Percentiles rank a stretch among this genome's conserved stretches.
Conservation (phyloP, 176 grass and related monocot genomes). For the Ensete glaucum region DNA sequence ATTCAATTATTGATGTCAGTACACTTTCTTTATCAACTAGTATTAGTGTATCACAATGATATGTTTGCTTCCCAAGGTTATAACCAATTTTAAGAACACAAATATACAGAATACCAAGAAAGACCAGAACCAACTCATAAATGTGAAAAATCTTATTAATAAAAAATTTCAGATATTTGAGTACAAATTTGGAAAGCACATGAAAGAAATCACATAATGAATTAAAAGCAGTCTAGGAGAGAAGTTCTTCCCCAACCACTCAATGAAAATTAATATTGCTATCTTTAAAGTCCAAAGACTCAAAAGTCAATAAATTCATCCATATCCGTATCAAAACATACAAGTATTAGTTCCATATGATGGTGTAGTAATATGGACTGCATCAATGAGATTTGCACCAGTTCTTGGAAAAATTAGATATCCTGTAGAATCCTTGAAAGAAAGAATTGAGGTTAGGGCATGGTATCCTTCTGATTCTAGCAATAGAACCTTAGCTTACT, state of each 20-base stretch:
- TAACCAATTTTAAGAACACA: not conserved
- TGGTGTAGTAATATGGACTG: not conserved
- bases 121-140: not conserved
- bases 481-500: not conserved
- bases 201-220: not conserved
- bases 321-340: not conserved
- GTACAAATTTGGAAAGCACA: not conserved
- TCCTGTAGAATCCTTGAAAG: not conserved
- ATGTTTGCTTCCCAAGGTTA: not conserved
- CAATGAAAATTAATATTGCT: not conserved
- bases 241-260: not conserved
- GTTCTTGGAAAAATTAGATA: not conserved
- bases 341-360: not conserved
- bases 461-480: too few relatives aligned
- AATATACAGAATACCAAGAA: not conserved
- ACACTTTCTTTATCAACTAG: not conserved
- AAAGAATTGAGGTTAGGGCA: too few relatives aligned
- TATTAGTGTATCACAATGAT: not conserved
- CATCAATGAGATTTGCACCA: not conserved
- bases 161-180: not conserved
- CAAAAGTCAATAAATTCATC: not conserved
- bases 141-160: too few relatives aligned
- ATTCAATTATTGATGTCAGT: conserved; percentile 4
- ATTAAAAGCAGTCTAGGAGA: not conserved
- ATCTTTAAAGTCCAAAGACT: not conserved